Base-by-base conservation (phyloP, 2,329 filamentous ascomycete genomes). In the Colletotrichum noveboracense region DNA sequence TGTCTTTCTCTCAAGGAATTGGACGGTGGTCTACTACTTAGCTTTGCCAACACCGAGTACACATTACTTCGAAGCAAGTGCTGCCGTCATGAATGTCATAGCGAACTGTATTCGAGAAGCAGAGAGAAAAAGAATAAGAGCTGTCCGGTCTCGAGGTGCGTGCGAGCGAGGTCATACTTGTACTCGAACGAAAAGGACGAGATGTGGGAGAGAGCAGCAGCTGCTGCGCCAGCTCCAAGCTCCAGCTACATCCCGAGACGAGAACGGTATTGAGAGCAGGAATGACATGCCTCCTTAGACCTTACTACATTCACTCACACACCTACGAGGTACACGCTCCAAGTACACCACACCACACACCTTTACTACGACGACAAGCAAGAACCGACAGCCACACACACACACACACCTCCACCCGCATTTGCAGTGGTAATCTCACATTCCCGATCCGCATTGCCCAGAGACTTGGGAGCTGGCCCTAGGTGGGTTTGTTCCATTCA, bases 31-130 rank as follows among this genome's bases (percentile, higher is more conserved):
- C 28, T 75, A 68, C 48, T 67, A 73, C 64, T 56, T 67, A 73
- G 62, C 61, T 64, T 24, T 26, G 62, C 43, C 14, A 75, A 62
- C 9, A 64, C 73, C 26, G 21, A 73, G 65, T 68, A 73, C 38
- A 73, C 73, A 75, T 75, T 75, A 68, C 69, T 75, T 68, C 62
- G n/a, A 43, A 68, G 62, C 73, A 67, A 65, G 55, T 65, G 61
- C 52, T 61, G 61, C 36, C 68, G 73, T 75, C 70, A 73, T 65
- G 56, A 58, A 43, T 56, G 32, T 73, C 70, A 75, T 30, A 48
- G 69, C 70, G 34, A 48, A 73, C 73, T 73, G 43, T 68, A n/a
- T 61, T 34, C 64, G 64, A 73, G 56, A 60, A 75, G 69, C 26
- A 48, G 55, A 61, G 18, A 8, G 43, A 64, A 65, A 43, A 43